Percentiles rank a stretch among this genome's conserved stretches.
Evolutionary conservation across 179 eudicot species (phyloP).

Genomic region (Gypsophila paniculata): DNA sequence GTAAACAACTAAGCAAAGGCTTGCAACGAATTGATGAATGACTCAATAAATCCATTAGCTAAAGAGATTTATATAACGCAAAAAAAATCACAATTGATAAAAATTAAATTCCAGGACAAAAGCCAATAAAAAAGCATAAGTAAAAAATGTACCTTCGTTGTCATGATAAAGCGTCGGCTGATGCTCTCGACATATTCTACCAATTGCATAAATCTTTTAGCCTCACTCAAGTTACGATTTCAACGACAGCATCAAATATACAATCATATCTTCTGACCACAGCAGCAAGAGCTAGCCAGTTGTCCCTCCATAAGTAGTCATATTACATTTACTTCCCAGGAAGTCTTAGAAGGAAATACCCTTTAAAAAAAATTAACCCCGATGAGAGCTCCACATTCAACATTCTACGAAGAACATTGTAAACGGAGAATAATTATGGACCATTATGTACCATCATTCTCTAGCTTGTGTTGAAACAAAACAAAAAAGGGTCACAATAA

Average conservation of each 20-base stretch:
- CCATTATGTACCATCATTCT: neutral
- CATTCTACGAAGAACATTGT: neutral
- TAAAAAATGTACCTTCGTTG: neutral
- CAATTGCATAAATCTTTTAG: constrained; percentile 4
- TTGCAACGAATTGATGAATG: neutral
- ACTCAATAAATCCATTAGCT: no score
- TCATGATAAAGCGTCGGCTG: neutral
- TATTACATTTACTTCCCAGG: neutral
- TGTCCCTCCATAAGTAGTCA: constrained; percentile 2
- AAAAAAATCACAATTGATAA: neutral
- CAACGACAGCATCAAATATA: neutral
- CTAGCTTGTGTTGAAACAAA: constrained; percentile 3
- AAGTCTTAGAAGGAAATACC: constrained; percentile 2
- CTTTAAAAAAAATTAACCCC: neutral
- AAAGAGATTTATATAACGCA: neutral
- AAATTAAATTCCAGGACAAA: neutral
- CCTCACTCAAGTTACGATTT: neutral
- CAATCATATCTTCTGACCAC: neutral
- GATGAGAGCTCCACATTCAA: neutral
- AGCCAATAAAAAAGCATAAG: neutral
- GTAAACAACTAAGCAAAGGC: constrained; percentile 6
- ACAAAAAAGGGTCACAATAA: neutral
- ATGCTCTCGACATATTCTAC: neutral
- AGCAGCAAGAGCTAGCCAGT: constrained; percentile 3
- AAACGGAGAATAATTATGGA: neutral